Conservation (phyloP, 2,329 filamentous ascomycete genomes). For the Xylariaceae sp. region DNA sequence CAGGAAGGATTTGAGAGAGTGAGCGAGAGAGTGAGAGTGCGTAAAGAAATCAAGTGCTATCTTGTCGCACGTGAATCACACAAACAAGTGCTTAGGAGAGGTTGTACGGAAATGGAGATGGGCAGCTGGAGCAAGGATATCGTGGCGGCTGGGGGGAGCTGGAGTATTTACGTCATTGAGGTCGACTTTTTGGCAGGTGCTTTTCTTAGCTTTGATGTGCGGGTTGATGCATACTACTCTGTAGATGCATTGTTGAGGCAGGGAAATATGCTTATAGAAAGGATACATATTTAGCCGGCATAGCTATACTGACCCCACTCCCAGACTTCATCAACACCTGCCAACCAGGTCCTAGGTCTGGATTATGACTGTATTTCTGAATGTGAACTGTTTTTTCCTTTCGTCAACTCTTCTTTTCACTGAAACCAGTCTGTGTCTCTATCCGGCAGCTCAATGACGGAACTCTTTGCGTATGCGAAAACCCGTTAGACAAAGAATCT, state of each 20-base stretch:
- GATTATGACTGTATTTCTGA: background rate
- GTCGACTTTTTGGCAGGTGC: background rate
- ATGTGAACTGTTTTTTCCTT: no score
- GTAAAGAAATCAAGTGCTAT: background rate
- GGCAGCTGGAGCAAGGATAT: slow-evolving; percentile 10
- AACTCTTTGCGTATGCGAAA: background rate
- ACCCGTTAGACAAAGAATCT: slow-evolving; percentile 2
- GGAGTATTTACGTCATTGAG: slow-evolving; percentile 25
- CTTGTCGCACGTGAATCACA: slow-evolving; percentile 12
- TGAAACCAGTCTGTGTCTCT: background rate
- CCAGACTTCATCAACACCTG: no score
- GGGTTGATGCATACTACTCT: background rate
- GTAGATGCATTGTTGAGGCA: background rate
- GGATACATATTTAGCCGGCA: background rate
- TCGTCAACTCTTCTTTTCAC: background rate
- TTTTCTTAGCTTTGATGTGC: slow-evolving; percentile 2
- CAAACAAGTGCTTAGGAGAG: background rate
- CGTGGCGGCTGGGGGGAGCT: slow-evolving; percentile 7
- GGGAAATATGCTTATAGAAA: accelerated
- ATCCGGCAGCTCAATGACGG: slow-evolving; percentile 1
- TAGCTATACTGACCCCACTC: no score
- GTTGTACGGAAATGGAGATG: slow-evolving; percentile 6
- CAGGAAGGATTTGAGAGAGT: no score
- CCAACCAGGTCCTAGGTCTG: background rate
- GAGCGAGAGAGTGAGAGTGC: background rate